phyloP scores from a whole-genome alignment of 331 rosid species.

The Acacia pycnantha region DNA sequence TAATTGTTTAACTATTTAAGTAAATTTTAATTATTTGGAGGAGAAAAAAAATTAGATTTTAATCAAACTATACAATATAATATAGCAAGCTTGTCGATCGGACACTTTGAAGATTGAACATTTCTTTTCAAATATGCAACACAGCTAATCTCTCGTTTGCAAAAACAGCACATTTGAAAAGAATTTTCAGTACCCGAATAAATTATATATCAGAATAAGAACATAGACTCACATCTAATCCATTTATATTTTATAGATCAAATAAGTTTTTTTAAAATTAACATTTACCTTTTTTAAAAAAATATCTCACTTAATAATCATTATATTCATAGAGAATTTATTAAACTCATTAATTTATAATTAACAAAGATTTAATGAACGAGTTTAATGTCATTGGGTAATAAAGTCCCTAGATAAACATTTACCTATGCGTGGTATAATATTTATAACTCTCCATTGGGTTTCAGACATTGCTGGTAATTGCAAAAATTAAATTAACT shows the following conservation, averaged over 20 bases:
- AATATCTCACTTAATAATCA: no score
- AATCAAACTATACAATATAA: background rate
- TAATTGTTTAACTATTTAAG: background rate
- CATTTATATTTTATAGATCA: no score
- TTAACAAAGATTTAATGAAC: no score
- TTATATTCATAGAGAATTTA: no score
- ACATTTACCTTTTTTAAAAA: no score
- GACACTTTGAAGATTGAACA: background rate
- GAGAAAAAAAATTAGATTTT: background rate
- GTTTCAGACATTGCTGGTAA: background rate
- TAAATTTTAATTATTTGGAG: background rate
- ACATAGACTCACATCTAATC: no score
- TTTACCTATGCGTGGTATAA: background rate
- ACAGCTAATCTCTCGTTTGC: background rate
- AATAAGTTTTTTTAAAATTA: no score
- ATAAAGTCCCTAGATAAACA: background rate
- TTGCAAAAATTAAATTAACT: background rate
- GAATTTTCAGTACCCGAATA: background rate
- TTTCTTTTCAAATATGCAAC: background rate
- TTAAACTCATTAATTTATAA: no score
- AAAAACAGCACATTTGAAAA: background rate
- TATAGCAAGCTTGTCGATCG: background rate
- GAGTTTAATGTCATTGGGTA: no score
- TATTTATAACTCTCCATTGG: background rate
- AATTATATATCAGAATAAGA: background rate